Percentiles rank a stretch among this genome's conserved stretches.
These are phyloP conservation scores for Eremothecium sinecaudum DNA, from an alignment of 1,139 yeast genomes.

Conservation along the genomic window DNA sequence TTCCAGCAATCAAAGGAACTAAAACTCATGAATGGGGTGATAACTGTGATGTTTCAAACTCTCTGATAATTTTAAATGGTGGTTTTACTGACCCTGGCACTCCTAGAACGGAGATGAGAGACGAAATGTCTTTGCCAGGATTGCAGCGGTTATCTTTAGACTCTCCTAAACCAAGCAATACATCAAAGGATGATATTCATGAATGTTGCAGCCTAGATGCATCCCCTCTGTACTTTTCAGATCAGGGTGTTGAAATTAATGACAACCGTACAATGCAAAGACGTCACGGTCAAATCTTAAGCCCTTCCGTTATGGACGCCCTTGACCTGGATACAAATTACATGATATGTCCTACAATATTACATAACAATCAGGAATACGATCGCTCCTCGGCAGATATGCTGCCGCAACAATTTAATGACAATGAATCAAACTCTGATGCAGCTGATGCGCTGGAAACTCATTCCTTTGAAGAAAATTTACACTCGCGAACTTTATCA, in stretches of 20 bases:
- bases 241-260: background rate
- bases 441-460: slow-evolving; percentile 7
- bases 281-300: slow-evolving; percentile 25
- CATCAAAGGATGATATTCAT: background rate
- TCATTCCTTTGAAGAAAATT: slow-evolving; percentile 10
- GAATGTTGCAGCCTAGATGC: background rate
- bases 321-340: slow-evolving; percentile 8
- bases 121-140: background rate
- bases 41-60: slow-evolving; percentile 13
- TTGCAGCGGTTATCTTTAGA: slow-evolving; percentile 1
- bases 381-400: slow-evolving; percentile 8
- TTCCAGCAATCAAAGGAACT: slow-evolving; percentile 34
- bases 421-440: background rate
- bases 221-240: background rate
- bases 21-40: slow-evolving; percentile 36
- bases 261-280: slow-evolving; percentile 9
- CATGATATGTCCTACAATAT: slow-evolving; percentile 6
- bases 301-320: slow-evolving; percentile 27
- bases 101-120: background rate
- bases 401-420: background rate
- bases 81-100: slow-evolving; percentile 7
- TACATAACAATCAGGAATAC: slow-evolving; percentile 5
- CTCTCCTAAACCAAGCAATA: background rate
- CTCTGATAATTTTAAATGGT: slow-evolving; percentile 24
- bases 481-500: too few relatives aligned